A percentile compares a stretch with the other conserved stretches of the same genome.
Conservation (phyloP, 169 alveolate genomes). For the Cryptosporidium xiaoi region DNA sequence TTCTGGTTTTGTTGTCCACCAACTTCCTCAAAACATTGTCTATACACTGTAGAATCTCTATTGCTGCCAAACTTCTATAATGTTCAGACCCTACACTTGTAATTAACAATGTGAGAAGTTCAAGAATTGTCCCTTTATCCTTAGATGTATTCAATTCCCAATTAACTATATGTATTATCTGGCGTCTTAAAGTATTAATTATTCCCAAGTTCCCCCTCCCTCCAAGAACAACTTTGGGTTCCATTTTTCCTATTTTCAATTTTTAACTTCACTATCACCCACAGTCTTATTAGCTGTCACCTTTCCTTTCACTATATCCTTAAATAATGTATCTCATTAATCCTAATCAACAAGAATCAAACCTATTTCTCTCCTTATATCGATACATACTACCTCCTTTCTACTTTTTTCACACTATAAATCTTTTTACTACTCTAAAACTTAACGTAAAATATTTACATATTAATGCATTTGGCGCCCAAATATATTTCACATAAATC, state of each 20-base stretch:
- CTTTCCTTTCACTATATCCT: too few relatives aligned
- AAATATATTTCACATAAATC: neutral
- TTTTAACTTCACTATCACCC: too few relatives aligned
- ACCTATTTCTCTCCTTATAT: too few relatives aligned
- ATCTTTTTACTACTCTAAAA: neutral
- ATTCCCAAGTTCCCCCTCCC: constrained; percentile 67
- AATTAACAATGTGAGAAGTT: constrained; percentile 8
- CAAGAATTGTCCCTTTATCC: neutral
- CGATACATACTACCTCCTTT: too few relatives aligned
- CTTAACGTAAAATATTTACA: neutral
- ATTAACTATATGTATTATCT: constrained; percentile 35
- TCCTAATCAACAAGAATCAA: too few relatives aligned
- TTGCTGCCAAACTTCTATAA: constrained; percentile 55
- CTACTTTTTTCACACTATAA: too few relatives aligned
- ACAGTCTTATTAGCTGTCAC: too few relatives aligned
- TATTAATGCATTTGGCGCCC: neutral
- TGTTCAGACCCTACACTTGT: constrained; percentile 66
- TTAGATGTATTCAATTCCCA: constrained; percentile 53
- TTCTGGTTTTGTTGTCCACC: neutral
- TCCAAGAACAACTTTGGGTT: constrained; percentile 18
- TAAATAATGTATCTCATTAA: too few relatives aligned
- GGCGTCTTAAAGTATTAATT: constrained; percentile 42
- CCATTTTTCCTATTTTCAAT: too few relatives aligned
- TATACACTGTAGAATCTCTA: constrained; percentile 54
- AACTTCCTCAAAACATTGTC: constrained; percentile 42